Percentiles rank a stretch among this genome's conserved stretches.
Conservation (phyloP, 2,329 filamentous ascomycete genomes). For the Botrytis aclada region DNA sequence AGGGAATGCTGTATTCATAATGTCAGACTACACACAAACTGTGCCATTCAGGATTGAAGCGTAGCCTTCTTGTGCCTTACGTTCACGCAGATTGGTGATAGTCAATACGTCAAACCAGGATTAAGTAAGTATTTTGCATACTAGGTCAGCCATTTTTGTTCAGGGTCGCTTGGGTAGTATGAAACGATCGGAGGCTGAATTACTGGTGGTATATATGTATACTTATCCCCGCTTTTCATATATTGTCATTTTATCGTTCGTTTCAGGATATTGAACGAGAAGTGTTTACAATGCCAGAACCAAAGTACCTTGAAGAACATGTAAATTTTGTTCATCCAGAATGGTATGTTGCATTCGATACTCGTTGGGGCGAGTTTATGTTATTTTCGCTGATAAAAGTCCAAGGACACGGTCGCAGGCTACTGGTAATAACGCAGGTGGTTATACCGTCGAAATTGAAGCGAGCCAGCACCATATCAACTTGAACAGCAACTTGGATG, state of each 20-base stretch:
- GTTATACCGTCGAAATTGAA: conserved; percentile 4
- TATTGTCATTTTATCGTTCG: background rate
- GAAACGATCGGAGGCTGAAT: background rate
- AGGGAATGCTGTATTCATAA: background rate
- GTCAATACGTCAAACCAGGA: background rate
- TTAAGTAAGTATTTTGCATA: background rate
- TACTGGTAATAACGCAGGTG: background rate
- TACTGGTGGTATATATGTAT: background rate
- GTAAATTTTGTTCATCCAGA: conserved; percentile 1
- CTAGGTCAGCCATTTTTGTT: background rate
- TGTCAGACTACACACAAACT: background rate
- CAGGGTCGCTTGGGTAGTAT: background rate
- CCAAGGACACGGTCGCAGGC: background rate
- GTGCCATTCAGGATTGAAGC: background rate
- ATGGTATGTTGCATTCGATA: background rate
- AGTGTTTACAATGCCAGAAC: background rate
- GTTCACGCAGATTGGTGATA: background rate
- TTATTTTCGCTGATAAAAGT: background rate
- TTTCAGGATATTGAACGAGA: too few species aligned
- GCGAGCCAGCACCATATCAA: conserved; percentile 3
- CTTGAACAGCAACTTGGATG: conserved; percentile 17
- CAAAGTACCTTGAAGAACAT: background rate
- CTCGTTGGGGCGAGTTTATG: background rate
- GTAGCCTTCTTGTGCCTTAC: background rate
- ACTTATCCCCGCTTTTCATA: background rate